Percentiles rank a stretch among this genome's conserved stretches.
Conservation (phyloP, 495 filamentous ascomycete species). For the Lophiotrema nucula region DNA sequence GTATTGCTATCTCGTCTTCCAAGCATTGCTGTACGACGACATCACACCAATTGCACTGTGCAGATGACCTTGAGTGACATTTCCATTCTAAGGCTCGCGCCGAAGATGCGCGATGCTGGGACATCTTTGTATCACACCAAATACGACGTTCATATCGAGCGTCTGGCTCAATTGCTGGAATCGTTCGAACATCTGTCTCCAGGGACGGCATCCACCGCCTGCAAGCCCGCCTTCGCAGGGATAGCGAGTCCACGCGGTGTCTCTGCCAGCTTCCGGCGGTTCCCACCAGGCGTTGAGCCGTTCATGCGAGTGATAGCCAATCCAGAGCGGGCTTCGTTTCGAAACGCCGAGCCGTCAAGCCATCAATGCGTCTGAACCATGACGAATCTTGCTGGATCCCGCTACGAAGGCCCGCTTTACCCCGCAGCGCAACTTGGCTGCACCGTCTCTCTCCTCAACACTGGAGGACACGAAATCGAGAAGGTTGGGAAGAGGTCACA, state of each 20-base stretch:
- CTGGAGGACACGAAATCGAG: background rate
- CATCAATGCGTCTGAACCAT: conserved; percentile 5
- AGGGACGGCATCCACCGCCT: conserved; percentile 1
- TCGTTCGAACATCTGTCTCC: background rate
- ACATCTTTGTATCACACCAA: background rate
- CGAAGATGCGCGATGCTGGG: conserved; percentile 7
- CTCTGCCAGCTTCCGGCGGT: conserved; percentile 17
- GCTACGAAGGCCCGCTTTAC: conserved; percentile 17
- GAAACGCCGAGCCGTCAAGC: conserved; percentile 15
- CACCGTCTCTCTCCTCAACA: background rate
- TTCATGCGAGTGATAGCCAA: conserved; percentile 20
- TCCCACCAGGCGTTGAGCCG: conserved; percentile 19
- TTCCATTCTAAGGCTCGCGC: conserved; percentile 6
- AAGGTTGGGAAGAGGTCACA: conserved; percentile 19
- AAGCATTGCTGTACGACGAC: conserved; percentile 22
- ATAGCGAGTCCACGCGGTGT: conserved; percentile 21
- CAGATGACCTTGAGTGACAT: conserved; percentile 18
- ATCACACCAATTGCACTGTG: conserved; percentile 4
- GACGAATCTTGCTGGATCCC: background rate
- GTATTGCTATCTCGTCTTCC: background rate
- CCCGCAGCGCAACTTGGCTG: conserved; percentile 1
- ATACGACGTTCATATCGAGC: background rate
- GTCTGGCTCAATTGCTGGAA: background rate
- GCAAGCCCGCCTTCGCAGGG: conserved; percentile 12
- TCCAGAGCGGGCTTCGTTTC: conserved; percentile 12